Conservation (phyloP, 108 stramenopile genomes). For the Cylindrotheca fusiformis region DNA sequence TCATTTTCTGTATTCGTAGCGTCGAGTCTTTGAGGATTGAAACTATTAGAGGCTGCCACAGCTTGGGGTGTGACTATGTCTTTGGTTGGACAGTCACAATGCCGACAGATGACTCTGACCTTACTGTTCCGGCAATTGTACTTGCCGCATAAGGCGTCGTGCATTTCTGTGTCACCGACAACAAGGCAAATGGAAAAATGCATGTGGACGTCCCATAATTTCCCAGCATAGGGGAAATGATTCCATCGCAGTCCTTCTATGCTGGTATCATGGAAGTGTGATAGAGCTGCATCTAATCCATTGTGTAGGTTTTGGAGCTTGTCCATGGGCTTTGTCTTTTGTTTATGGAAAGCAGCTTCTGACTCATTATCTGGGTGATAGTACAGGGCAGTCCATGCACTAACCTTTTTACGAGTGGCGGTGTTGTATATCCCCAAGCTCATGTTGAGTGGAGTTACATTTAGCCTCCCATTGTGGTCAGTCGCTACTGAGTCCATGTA, state of each 20-base stretch:
- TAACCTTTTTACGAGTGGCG: not conserved
- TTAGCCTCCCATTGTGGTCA: not conserved
- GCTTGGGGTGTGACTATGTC: not conserved
- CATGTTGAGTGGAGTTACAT: not conserved
- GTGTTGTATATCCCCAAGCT: not conserved
- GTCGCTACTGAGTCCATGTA: not conserved
- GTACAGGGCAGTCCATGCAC: not conserved
- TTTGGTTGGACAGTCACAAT: not conserved
- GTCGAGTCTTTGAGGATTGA: not conserved
- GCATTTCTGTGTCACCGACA: constrained; percentile 3
- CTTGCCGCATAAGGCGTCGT: not conserved
- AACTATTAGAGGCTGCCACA: not conserved
- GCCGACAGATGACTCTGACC: not conserved
- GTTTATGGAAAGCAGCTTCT: not conserved
- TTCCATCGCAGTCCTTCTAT: no score
- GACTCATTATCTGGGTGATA: not conserved
- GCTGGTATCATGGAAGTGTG: no score
- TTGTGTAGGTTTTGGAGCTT: not conserved
- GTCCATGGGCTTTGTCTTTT: not conserved
- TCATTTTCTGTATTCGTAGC: not conserved
- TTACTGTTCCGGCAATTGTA: constrained; percentile 3
- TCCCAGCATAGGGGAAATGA: no score
- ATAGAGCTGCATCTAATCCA: no score
- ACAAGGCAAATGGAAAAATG: not conserved
- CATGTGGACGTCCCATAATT: not conserved